phyloP scores from a whole-genome alignment of 169 alveolate genomes.

The Blepharisma undulans region DNA sequence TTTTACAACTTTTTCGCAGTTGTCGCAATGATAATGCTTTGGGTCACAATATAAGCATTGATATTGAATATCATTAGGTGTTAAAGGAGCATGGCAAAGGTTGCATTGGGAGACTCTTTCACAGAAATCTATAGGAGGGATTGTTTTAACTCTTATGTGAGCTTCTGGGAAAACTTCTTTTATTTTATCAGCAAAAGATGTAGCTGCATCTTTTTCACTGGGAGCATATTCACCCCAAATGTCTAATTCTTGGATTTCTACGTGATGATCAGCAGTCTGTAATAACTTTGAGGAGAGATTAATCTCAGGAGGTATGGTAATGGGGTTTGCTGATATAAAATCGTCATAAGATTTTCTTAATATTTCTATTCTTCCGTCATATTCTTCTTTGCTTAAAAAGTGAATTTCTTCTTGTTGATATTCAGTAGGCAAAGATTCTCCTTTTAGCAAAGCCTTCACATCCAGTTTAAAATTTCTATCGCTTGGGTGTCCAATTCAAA shows the following conservation, averaged over 20 bases:
- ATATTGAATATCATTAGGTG: neutral
- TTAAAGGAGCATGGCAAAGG: neutral
- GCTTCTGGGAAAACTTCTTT: neutral
- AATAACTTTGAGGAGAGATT: no score
- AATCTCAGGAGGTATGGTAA: no score
- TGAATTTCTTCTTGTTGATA: neutral
- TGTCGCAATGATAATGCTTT: slow-evolving; percentile 20
- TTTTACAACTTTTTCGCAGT: neutral
- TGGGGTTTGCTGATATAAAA: no score
- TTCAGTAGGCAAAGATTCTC: neutral
- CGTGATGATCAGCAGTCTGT: no score
- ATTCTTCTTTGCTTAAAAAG: neutral
- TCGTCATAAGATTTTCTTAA: neutral
- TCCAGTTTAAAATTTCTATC: neutral
- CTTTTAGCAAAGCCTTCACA: neutral
- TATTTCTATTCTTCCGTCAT: neutral
- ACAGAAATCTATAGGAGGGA: no score
- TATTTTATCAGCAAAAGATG: neutral
- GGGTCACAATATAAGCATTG: slow-evolving; percentile 4
- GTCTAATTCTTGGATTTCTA: no score
- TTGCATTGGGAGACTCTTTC: neutral
- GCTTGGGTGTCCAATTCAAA: neutral
- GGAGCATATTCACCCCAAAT: no score
- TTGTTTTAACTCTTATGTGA: neutral
- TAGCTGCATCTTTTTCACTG: no score